These are phyloP conservation scores for Talaromyces sp. DNA, from an alignment of 2,329 filamentous ascomycete genomes.

Conservation along the genomic window DNA sequence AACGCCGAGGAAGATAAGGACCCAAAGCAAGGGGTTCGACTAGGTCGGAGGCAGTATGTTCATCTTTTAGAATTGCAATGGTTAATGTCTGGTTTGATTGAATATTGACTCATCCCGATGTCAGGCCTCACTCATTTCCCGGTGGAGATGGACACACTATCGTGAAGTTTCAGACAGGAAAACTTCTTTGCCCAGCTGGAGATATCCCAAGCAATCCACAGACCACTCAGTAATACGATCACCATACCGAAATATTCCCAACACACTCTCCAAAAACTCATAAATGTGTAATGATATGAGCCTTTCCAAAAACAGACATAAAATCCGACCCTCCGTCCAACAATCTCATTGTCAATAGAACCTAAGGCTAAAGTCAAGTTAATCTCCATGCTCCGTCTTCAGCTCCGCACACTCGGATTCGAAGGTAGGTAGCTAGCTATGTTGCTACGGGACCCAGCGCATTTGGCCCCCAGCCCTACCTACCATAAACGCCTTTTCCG, in stretches of 20 bases:
- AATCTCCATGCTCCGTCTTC: neutral
- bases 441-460: neutral
- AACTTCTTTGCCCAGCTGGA: neutral
- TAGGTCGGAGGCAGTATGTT: neutral
- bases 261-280: neutral
- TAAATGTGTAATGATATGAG: too few relatives aligned
- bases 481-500: neutral
- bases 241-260: neutral
- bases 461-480: neutral
- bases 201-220: neutral
- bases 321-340: neutral
- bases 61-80: neutral
- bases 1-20: neutral
- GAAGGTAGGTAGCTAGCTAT: neutral
- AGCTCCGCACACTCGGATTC: neutral
- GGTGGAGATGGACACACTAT: neutral
- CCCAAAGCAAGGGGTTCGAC: constrained; percentile 1
- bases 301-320: neutral
- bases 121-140: neutral
- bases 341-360: too few relatives aligned
- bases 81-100: neutral
- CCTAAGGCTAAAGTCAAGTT: neutral
- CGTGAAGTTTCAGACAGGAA: neutral
- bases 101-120: neutral
- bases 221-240: neutral